Evolutionary conservation across 2,329 filamentous ascomycete genomes (phyloP), one percentile per base, ranked within the genome.

Genomic region (Venturia nashicola): DNA sequence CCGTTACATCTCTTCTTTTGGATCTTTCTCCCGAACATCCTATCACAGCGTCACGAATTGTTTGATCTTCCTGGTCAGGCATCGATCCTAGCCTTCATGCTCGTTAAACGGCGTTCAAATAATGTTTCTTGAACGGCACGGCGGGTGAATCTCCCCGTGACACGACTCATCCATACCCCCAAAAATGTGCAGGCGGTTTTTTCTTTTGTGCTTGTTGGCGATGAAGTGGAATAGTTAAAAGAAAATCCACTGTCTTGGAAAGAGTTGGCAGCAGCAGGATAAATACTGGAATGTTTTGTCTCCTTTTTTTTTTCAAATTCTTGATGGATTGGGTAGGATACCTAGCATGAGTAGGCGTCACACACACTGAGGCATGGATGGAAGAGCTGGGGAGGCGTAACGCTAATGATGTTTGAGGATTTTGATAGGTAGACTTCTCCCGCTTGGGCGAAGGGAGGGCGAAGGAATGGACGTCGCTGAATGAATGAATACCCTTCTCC

Each of bases 401-500:
- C 32, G 51, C 27, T 36, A 57, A 57, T 57, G 51, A 27, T 27
- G 20, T 57, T 57, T n/a, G 5, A 14, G 23, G 27, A 36, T 57
- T 2, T 57, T 12, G 51, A 36, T 57, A 57, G 16, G 8, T 36
- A 57, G 27, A 57, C 7, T 6, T 57, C 6, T 39, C 36, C 51
- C 51, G 18, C 51, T 57, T 57, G 14, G 14, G 51, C 32, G 27
- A 57, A 32, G 32, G 14, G 18, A 34, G 32, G 51, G 18, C 51
- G 2, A 7, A 14, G 36, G 51, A 9, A 9, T 34, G 27, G 18
- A 36, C 27, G 27, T 14, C 39, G 11, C 11, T 36, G 51, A 39
- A 39, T 57, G 48, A 55, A 55, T 55, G 16, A 57, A 57, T 57
- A 57, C 51, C 51, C 51, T 36, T 57, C 36, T 36, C 27, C 46